Percentiles rank a stretch among this genome's conserved stretches.
phyloP scores from a whole-genome alignment of 2,329 filamentous ascomycete genomes.

The Diplodia mutila region DNA sequence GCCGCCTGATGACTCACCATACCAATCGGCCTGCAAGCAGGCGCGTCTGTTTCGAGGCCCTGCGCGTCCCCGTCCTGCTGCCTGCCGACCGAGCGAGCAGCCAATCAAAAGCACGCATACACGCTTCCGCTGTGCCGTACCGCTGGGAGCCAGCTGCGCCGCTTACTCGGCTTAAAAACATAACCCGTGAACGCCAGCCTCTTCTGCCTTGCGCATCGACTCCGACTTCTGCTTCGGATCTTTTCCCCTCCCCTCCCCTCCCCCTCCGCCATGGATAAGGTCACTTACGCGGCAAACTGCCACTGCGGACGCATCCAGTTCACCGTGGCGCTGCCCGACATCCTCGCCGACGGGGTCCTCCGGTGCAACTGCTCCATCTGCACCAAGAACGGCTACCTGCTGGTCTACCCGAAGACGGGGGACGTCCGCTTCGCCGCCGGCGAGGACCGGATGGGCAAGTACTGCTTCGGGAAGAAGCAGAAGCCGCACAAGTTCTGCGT shows the following conservation, averaged over 20 bases:
- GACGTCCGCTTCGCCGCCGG: conserved; percentile 35
- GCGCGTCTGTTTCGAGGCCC: too few relatives aligned
- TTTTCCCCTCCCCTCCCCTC: background rate
- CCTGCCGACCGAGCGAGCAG: background rate
- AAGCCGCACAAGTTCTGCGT: conserved; percentile 37
- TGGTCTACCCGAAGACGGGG: conserved; percentile 40
- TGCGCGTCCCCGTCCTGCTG: background rate
- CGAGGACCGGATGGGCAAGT: conserved; percentile 32
- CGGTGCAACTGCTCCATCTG: conserved; percentile 57
- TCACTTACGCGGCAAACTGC: conserved; percentile 55
- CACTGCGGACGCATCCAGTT: conserved; percentile 59
- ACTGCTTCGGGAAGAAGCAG: conserved; percentile 35
- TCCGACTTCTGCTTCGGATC: too few relatives aligned
- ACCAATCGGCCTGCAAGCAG: too few relatives aligned
- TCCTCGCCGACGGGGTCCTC: conserved; percentile 52
- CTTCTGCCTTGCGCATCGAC: background rate
- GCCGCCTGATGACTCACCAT: too few relatives aligned
- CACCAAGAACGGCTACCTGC: conserved; percentile 51
- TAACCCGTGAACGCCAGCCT: background rate
- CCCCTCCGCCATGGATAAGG: background rate
- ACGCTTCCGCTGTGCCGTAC: background rate
- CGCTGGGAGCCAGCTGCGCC: background rate
- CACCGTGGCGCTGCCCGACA: conserved; percentile 53
- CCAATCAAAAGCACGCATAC: background rate
- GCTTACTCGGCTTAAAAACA: too few relatives aligned